phyloP scores from a whole-genome alignment of 2,329 filamentous ascomycete species.

The Periglandula ipomoeae region DNA sequence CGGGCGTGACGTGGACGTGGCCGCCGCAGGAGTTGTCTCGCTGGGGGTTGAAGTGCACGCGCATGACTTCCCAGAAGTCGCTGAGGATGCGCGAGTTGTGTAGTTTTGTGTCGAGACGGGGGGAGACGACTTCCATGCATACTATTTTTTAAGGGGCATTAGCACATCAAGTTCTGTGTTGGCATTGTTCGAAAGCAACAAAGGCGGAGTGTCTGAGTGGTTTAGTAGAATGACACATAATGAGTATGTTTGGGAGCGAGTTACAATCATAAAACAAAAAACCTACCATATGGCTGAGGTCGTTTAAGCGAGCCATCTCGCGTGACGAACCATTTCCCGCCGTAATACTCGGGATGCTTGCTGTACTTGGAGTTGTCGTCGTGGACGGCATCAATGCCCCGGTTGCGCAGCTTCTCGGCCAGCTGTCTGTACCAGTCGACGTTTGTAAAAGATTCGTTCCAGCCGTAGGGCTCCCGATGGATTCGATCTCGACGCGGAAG shows the following conservation, averaged over 20 bases:
- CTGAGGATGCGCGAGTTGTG: conserved; percentile 23
- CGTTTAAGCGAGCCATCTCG: conserved; percentile 30
- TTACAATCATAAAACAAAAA: no score
- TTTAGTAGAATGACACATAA: neutral
- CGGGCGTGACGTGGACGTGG: conserved; percentile 30
- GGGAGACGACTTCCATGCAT: conserved; percentile 33
- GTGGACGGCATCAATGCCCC: conserved; percentile 27
- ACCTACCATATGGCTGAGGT: conserved; percentile 25
- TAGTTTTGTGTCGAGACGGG: conserved; percentile 26
- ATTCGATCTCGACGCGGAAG: conserved; percentile 31
- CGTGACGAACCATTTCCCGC: conserved; percentile 32
- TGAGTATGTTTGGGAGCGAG: neutral
- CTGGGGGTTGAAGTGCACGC: conserved; percentile 29
- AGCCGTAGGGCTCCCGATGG: conserved; percentile 27
- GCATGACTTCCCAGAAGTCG: conserved; percentile 33
- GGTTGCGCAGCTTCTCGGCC: conserved; percentile 28
- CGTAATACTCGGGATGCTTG: conserved; percentile 33
- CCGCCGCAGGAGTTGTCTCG: conserved; percentile 26
- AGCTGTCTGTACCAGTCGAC: conserved; percentile 32
- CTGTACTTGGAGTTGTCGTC: conserved; percentile 29
- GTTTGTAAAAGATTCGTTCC: conserved; percentile 26
- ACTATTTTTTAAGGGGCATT: conserved; percentile 15
- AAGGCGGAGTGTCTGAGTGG: no score
- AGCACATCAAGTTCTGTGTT: no score
- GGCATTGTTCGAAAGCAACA: no score